A percentile compares a stretch with the other conserved stretches of the same genome.
Evolutionary conservation across 2,329 filamentous ascomycete species (phyloP).

Genomic region (Aspergillus jensenii): DNA sequence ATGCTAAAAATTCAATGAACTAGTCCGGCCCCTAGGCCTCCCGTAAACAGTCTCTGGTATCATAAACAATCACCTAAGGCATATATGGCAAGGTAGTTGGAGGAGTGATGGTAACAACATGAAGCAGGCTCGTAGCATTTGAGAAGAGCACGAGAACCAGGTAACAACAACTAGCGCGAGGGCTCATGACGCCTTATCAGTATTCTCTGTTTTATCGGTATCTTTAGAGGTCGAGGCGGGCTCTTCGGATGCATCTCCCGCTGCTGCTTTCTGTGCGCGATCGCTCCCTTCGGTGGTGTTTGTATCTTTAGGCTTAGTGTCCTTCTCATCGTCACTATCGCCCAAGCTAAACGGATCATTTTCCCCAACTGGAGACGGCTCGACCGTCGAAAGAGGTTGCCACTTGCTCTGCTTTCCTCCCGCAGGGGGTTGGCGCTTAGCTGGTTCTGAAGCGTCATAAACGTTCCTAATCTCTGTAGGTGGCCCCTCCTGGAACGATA

Average conservation of each 20-base stretch:
- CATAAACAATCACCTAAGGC: slow-evolving; percentile 17
- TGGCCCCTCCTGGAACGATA: slow-evolving; percentile 61
- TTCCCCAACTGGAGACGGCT: slow-evolving; percentile 80
- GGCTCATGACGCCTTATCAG: slow-evolving; percentile 26
- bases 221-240: slow-evolving; percentile 30
- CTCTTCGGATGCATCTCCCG: slow-evolving; percentile 46
- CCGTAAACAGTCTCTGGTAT: slow-evolving; percentile 23
- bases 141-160: not conserved
- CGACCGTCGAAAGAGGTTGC: slow-evolving; percentile 86
- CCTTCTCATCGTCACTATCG: slow-evolving; percentile 90
- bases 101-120: slow-evolving; percentile 3
- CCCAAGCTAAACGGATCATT: slow-evolving; percentile 97
- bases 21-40: slow-evolving; percentile 1
- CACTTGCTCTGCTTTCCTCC: slow-evolving; percentile 82
- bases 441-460: slow-evolving; percentile 63
- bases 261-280: slow-evolving; percentile 64
- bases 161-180: not conserved
- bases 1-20: not conserved
- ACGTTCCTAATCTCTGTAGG: slow-evolving; percentile 77
- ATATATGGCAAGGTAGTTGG: slow-evolving; percentile 6
- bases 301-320: slow-evolving; percentile 66
- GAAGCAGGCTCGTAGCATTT: not conserved
- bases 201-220: slow-evolving; percentile 24
- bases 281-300: slow-evolving; percentile 55
- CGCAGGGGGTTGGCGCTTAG: slow-evolving; percentile 52